Percentiles rank a stretch among this genome's conserved stretches.
These are phyloP conservation scores for Jacaranda mimosifolia DNA, from an alignment of 257 asterid species.

Conservation along the genomic window DNA sequence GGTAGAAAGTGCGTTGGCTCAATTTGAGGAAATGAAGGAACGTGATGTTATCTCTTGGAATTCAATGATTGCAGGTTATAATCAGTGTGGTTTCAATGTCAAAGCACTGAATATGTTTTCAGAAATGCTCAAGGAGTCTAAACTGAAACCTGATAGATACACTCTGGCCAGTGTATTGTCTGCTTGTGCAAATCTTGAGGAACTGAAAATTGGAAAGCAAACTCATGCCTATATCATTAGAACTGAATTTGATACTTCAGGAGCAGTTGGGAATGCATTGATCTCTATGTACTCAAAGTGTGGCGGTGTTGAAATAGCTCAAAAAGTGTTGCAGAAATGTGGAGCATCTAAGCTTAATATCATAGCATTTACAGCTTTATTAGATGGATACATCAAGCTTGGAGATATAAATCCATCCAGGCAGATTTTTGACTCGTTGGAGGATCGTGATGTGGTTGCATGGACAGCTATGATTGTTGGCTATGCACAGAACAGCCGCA, in stretches of 20 bases:
- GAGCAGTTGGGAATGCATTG: slow-evolving; percentile 78
- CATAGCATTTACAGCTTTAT: slow-evolving; percentile 79
- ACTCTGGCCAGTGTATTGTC: slow-evolving; percentile 77
- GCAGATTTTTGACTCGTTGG: slow-evolving; percentile 70
- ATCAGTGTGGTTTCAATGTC: slow-evolving; percentile 67
- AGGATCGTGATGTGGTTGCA: slow-evolving; percentile 78
- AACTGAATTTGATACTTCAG: slow-evolving; percentile 55
- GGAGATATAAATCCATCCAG: slow-evolving; percentile 86
- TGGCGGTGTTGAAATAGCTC: slow-evolving; percentile 69
- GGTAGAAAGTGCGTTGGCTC: slow-evolving; percentile 62
- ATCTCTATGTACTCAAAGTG: slow-evolving; percentile 84
- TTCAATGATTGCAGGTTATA: slow-evolving; percentile 79
- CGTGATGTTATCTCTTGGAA: slow-evolving; percentile 85
- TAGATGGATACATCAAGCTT: slow-evolving; percentile 81
- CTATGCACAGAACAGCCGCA: slow-evolving; percentile 67
- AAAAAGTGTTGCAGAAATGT: slow-evolving; percentile 45
- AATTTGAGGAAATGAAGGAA: slow-evolving; percentile 71
- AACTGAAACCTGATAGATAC: slow-evolving; percentile 65
- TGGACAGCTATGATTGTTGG: slow-evolving; percentile 98
- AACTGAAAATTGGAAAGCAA: slow-evolving; percentile 67
- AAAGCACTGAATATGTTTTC: slow-evolving; percentile 66
- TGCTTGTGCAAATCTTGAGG: slow-evolving; percentile 73
- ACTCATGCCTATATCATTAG: slow-evolving; percentile 69
- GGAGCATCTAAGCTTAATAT: slow-evolving; percentile 56
- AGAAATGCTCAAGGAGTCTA: slow-evolving; percentile 59